These are phyloP conservation scores for Sporothrix curviconia DNA, from an alignment of 2,329 filamentous ascomycete species.

Conservation along the genomic window DNA sequence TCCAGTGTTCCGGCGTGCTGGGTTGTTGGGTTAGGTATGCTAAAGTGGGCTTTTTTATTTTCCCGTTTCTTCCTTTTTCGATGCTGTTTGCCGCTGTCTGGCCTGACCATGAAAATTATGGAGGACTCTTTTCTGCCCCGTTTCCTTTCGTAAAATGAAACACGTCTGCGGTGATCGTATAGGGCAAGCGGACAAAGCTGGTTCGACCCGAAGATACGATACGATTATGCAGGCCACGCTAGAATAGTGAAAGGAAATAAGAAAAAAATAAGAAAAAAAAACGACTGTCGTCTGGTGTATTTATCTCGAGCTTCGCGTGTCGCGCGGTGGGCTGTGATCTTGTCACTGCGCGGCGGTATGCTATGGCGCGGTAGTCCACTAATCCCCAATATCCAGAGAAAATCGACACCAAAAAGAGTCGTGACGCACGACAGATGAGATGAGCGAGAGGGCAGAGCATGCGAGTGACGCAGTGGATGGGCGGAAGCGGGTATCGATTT, in stretches of 20 bases:
- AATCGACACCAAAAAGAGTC: no score
- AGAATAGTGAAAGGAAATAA: neutral
- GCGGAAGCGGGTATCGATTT: conserved; percentile 4
- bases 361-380: no score
- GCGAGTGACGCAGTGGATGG: conserved; percentile 5
- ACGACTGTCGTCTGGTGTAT: no score
- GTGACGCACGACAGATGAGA: neutral
- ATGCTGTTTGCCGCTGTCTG: neutral
- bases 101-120: neutral
- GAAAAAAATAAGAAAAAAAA: neutral
- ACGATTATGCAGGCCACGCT: neutral
- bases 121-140: neutral
- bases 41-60: neutral
- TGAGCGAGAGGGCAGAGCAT: neutral
- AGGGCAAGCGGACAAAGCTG: no score
- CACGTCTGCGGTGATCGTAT: no score
- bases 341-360: no score
- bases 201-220: no score
- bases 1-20: neutral
- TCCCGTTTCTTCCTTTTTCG: neutral
- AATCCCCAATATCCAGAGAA: no score
- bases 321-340: neutral
- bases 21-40: neutral
- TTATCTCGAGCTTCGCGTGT: neutral
- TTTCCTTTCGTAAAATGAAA: neutral